A percentile compares a stretch with the other conserved stretches of the same genome.
These are phyloP conservation scores for Berkeleyomyces rouxiae DNA, from an alignment of 2,329 filamentous ascomycete genomes.

Conservation along the genomic window DNA sequence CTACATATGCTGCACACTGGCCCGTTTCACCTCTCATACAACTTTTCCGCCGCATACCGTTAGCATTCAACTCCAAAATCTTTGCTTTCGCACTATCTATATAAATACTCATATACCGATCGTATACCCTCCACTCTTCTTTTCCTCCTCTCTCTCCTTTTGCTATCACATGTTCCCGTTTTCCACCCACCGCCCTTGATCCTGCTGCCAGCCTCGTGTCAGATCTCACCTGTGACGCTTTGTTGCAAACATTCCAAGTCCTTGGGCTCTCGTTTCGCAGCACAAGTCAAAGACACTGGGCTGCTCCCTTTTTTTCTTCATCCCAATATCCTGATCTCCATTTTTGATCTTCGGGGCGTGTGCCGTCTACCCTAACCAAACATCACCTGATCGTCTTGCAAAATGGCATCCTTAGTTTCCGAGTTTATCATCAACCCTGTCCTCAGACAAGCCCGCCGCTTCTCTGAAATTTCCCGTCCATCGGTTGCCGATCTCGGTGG, in stretches of 20 bases:
- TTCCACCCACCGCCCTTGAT: background rate
- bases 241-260: background rate
- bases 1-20: too few species aligned
- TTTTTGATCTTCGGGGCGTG: background rate
- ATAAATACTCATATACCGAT: background rate
- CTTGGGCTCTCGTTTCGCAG: background rate
- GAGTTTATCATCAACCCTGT: constrained; percentile 51
- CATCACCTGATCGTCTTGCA: background rate
- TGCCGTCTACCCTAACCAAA: background rate
- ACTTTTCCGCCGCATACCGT: background rate
- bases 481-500: constrained; percentile 21
- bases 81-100: background rate
- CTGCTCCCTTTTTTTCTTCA: background rate
- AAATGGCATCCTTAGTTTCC: constrained; percentile 46
- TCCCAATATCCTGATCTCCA: background rate
- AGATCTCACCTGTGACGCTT: background rate
- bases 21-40: background rate
- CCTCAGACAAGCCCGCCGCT: constrained; percentile 46
- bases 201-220: background rate
- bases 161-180: background rate
- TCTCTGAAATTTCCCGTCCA: constrained; percentile 34
- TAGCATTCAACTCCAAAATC: background rate
- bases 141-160: background rate
- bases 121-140: background rate
- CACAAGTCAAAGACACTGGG: background rate